Conservation (phyloP, 1,284 basidiomycete genomes). For the Boletus subluridellus region DNA sequence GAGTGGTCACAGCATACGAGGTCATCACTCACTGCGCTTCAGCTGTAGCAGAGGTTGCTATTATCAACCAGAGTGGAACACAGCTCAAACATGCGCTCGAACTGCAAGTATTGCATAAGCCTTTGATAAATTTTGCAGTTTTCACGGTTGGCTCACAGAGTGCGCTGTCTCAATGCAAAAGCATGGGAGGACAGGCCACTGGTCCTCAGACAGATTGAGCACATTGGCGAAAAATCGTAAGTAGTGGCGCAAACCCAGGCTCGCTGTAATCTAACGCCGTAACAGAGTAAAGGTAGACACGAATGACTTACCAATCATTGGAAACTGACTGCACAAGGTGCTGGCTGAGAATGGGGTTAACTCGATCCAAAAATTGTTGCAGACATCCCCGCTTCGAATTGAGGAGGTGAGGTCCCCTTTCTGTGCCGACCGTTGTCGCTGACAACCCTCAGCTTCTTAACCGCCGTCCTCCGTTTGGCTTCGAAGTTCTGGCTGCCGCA, state of each 20-base stretch:
- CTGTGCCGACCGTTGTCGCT: neutral
- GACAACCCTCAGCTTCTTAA: slow-evolving; percentile 59
- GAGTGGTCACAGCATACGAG: slow-evolving; percentile 1
- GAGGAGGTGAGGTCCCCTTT: slow-evolving; percentile 51
- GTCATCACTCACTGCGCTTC: slow-evolving; percentile 4
- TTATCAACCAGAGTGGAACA: slow-evolving; percentile 56
- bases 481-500: slow-evolving; percentile 58
- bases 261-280: slow-evolving; percentile 1
- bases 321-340: slow-evolving; percentile 44
- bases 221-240: slow-evolving; percentile 83
- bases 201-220: slow-evolving; percentile 74
- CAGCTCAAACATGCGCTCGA: slow-evolving; percentile 70
- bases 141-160: slow-evolving; percentile 39
- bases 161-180: slow-evolving; percentile 70
- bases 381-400: slow-evolving; percentile 54
- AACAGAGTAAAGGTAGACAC: slow-evolving; percentile 53
- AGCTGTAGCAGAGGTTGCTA: slow-evolving; percentile 72
- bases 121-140: neutral
- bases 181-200: slow-evolving; percentile 83
- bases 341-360: slow-evolving; percentile 69
- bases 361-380: slow-evolving; percentile 54
- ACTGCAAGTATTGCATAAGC: slow-evolving; percentile 43
- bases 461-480: slow-evolving; percentile 68
- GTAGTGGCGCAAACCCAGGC: slow-evolving; percentile 24
- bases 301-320: neutral